phyloP scores from a whole-genome alignment of 495 filamentous ascomycete genomes.

The Cryomyces antarcticus region DNA sequence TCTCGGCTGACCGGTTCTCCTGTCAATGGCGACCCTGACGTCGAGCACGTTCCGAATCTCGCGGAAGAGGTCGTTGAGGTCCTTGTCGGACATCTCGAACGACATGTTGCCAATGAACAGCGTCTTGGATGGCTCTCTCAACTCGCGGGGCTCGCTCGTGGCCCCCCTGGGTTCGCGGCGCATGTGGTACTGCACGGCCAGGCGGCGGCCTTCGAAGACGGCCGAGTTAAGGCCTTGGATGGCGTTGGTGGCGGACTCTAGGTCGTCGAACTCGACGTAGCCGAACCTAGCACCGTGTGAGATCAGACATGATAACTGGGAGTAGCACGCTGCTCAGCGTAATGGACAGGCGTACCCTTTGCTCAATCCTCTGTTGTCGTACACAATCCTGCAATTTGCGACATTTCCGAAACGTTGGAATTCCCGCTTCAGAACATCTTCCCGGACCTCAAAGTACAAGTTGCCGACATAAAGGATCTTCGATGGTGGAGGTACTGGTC shows the following conservation, averaged over 20 bases:
- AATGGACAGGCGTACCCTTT: conserved; percentile 47
- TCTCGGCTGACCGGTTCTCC: conserved; percentile 64
- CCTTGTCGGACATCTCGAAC: conserved; percentile 73
- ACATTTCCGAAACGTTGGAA: conserved; percentile 23
- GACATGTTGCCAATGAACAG: conserved; percentile 82
- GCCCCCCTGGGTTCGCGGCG: conserved; percentile 1
- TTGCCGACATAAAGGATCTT: conserved; percentile 59
- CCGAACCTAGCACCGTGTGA: conserved; percentile 38
- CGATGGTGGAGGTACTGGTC: not conserved
- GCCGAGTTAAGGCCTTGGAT: conserved; percentile 41
- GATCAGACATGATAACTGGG: not conserved
- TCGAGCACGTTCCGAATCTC: conserved; percentile 53
- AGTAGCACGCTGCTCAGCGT: not conserved
- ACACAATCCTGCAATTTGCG: conserved; percentile 30
- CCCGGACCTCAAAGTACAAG: conserved; percentile 55
- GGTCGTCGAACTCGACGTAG: conserved; percentile 45
- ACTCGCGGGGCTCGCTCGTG: not conserved
- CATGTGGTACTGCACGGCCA: conserved; percentile 35
- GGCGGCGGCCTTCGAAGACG: conserved; percentile 62
- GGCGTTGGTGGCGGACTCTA: conserved; percentile 38
- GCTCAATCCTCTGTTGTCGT: conserved; percentile 57
- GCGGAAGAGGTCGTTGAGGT: conserved; percentile 64
- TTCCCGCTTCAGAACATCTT: conserved; percentile 15
- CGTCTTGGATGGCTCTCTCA: conserved; percentile 28
- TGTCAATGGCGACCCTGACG: conserved; percentile 76